Conservation (phyloP, 2,329 filamentous ascomycete genomes). For the Cadophora gregata region DNA sequence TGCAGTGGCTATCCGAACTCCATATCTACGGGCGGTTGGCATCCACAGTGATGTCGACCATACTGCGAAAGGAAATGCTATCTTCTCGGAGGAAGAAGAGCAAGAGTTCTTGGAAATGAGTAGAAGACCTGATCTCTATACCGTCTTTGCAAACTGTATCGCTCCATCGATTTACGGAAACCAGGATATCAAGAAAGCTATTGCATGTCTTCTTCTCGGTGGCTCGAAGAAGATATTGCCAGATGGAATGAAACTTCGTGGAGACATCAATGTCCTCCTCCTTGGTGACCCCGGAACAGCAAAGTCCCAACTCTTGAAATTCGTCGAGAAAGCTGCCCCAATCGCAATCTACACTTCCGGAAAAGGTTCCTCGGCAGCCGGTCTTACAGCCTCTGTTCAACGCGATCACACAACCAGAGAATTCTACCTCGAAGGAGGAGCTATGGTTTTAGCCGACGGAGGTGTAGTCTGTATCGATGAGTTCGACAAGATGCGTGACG, state of each 20-base stretch:
- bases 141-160: slow-evolving; percentile 87
- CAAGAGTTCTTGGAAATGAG: slow-evolving; percentile 95
- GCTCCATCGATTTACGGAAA: slow-evolving; percentile 98
- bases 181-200: slow-evolving; percentile 94
- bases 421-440: slow-evolving; percentile 97
- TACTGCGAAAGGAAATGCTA: slow-evolving; percentile 80
- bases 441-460: slow-evolving; percentile 96
- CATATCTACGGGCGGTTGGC: slow-evolving; percentile 90
- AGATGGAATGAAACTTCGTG: slow-evolving; percentile 96
- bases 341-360: slow-evolving; percentile 99
- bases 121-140: slow-evolving; percentile 89
- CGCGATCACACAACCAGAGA: slow-evolving; percentile 90
- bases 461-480: slow-evolving; percentile 99
- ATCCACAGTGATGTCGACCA: slow-evolving; percentile 91
- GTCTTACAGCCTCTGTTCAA: slow-evolving; percentile 96
- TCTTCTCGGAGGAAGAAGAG: slow-evolving; percentile 94
- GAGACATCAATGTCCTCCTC: slow-evolving; percentile 96
- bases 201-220: slow-evolving; percentile 89
- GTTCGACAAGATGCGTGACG: slow-evolving; percentile 99
- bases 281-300: slow-evolving; percentile 98
- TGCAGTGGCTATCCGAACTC: slow-evolving; percentile 93
- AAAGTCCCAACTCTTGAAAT: slow-evolving; percentile 96
- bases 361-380: slow-evolving; percentile 95
- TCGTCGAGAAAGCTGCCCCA: slow-evolving; percentile 93
- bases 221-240: slow-evolving; percentile 98